Evolutionary conservation across 1,284 basidiomycete genomes (phyloP), one percentile per base, ranked within the genome.

Genomic region (Malassezia nana): DNA sequence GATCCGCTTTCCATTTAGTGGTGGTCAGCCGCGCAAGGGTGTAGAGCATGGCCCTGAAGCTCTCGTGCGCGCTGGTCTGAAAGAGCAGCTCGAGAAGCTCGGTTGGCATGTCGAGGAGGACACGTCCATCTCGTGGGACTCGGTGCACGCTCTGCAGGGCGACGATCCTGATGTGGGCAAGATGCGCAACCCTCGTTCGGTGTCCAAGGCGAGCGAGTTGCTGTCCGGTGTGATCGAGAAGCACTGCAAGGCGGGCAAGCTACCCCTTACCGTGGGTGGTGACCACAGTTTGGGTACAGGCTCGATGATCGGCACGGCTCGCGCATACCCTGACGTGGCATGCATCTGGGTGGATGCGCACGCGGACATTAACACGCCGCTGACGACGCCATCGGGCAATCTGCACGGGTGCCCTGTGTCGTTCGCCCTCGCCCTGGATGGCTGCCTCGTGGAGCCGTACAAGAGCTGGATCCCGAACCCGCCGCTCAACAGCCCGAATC

Each of bases 401-500:
- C 83, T 99, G 59, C 94, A 98, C 77, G 94, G 94, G 60, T 95
- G 94, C 84, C 94, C 92, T 32, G 81, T 96, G 44, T 88, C 92
- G 16, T 98, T 98, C 82, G 82, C 98, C 40, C 59, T 76, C 41
- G 76, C 75, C 7, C 61, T 77, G 12, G 58, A 68, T 10, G 76
- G 69, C 20, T 66, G 67, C 2, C 50, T 67, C 38, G 64, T 71
- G 25, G 63, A 57, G 45, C 71, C 71, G 1, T 74, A 71, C 65
- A 68, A 65, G 54, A 50, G 47, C 31, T 74, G 71, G 71, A 54
- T 72, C 24, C 64, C 70, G 39, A 58, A 53, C 26, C 63, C 63
- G 57, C 61, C 66, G 2, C 47, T 66, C 20, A 86, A 35, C 59
- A 82, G 80, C 62, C 77, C 87, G 1, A 80, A 85, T 50, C 81